Base-by-base conservation (phyloP, 2,329 filamentous ascomycete genomes). In the Rhynchosporium agropyri region DNA sequence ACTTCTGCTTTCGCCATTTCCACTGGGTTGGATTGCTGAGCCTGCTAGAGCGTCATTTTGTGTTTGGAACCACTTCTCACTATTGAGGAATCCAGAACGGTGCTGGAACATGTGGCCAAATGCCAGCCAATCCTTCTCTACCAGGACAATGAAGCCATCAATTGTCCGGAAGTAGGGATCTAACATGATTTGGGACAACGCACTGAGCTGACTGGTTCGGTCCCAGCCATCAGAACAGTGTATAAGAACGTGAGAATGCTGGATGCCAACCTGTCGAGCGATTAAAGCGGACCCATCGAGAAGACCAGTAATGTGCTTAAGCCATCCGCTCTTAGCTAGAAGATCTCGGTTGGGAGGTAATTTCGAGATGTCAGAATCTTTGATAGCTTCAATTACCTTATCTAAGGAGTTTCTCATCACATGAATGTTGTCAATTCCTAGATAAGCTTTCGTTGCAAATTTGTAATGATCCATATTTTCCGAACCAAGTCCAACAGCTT, bases 181-280 rank as follows among this genome's bases (percentile, higher is more conserved):
- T 8, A 99, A 83, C 80, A 97, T 94, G 45, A 99, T 83, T 77
- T 99, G 93, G 61, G 92, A 89, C 62, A 99, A 79, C 4, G 93
- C 92, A 72, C 93, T 96, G 58, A 99, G 83, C 77, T 99, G 95
- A 72, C 92, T 94, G 7, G 95, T 99, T 57, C 95, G 89, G 77
- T 99, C 95, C 95, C 95, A 99, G 3, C 95, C 95, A 76, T 99
- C 95, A 2, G 95, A 98, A 77, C 95, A 99, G 77, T 99, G 95
- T 55, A 99, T 97, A 51, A 99, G 80, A 10, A 96, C 94, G 74
- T 99, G 92, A 1, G 93, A 97, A 73, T 97, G 94, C 68, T 92
- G 90, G 63, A 98, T 88, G 36, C 92, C 95, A 40, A 99, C 88
- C 71, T 95, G 91, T 38, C 90, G 84, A 36, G 93, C 89, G 69